Percentiles rank a stretch among this genome's conserved stretches.
Conservation (phyloP, 2,329 filamentous ascomycete species). For the Scedosporium dehoogii region DNA sequence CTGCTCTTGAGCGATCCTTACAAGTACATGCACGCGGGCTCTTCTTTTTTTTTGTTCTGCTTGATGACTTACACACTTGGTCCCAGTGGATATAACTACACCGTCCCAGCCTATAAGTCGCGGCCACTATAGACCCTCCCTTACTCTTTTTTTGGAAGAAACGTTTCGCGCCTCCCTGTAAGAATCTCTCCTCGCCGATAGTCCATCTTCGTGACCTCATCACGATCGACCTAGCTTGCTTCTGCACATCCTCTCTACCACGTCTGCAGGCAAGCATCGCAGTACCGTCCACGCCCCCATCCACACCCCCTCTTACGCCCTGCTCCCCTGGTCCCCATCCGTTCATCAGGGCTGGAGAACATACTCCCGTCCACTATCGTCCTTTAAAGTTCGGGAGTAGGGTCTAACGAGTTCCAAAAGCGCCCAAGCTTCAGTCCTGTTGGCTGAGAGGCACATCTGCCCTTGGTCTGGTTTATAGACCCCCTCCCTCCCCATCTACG, state of each 20-base stretch:
- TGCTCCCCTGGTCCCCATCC: not conserved
- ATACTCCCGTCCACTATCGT: not conserved
- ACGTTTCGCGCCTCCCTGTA: not conserved
- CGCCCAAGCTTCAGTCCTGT: not conserved
- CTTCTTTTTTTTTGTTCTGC: not conserved
- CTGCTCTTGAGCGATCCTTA: not conserved
- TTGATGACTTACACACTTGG: constrained; percentile 5
- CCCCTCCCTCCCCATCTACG: not conserved
- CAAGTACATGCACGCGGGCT: not conserved
- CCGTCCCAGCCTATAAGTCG: not conserved
- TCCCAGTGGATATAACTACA: not conserved
- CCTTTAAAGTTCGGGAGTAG: constrained; percentile 3
- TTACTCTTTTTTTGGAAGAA: not conserved
- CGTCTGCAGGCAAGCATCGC: not conserved
- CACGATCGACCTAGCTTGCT: not conserved
- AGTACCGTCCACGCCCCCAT: not conserved
- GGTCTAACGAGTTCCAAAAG: not conserved
- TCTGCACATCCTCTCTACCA: not conserved
- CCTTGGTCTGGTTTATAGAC: not conserved
- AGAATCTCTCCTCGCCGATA: not conserved
- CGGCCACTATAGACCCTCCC: not conserved
- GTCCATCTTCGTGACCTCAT: not conserved
- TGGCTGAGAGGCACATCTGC: not conserved
- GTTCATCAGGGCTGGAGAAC: constrained; percentile 1
- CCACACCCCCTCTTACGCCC: not conserved